Evolutionary conservation across 1,139 yeast genomes (phyloP).

Genomic region (Yamadazyma triangularis): DNA sequence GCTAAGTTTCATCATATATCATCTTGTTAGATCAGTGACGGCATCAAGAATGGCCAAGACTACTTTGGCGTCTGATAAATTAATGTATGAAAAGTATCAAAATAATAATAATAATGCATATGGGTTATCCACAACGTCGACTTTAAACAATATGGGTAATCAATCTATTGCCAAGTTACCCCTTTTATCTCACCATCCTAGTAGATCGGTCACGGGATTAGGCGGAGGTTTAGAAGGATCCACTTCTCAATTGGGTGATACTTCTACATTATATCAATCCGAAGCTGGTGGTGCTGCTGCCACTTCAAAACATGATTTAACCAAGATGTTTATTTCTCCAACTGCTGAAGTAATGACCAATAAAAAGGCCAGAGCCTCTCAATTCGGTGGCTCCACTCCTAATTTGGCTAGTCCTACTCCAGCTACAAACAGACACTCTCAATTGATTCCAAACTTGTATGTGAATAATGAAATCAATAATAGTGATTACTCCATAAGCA

Average conservation of each 20-base stretch:
- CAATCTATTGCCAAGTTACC: conserved; percentile 34
- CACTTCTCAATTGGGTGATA: conserved; percentile 32
- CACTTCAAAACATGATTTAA: conserved; percentile 38
- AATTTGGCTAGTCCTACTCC: conserved; percentile 25
- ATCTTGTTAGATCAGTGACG: conserved; percentile 29
- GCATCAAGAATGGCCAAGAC: conserved; percentile 40
- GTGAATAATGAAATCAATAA: conserved; percentile 30
- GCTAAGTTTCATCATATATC: conserved; percentile 40
- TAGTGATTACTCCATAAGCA: conserved; percentile 29
- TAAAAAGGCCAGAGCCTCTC: conserved; percentile 26
- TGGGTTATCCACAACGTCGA: conserved; percentile 18
- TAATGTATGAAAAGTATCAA: conserved; percentile 35
- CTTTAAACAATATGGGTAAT: conserved; percentile 13
- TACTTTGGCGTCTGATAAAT: conserved; percentile 27
- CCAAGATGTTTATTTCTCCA: conserved; percentile 68
- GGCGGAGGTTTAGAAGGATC: conserved; percentile 10
- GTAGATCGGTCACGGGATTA: conserved; percentile 15
- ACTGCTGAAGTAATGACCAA: conserved; percentile 69
- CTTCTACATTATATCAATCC: conserved; percentile 34
- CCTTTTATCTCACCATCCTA: conserved; percentile 23
- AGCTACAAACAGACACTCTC: conserved; percentile 28
- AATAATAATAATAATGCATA: conserved; percentile 32
- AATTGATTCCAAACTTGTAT: conserved; percentile 32
- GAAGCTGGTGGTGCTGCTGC: conserved; percentile 28
- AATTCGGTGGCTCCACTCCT: conserved; percentile 14